Evolutionary conservation across 306 rosid genomes (phyloP).

Genomic region (Sophora flavescens): DNA sequence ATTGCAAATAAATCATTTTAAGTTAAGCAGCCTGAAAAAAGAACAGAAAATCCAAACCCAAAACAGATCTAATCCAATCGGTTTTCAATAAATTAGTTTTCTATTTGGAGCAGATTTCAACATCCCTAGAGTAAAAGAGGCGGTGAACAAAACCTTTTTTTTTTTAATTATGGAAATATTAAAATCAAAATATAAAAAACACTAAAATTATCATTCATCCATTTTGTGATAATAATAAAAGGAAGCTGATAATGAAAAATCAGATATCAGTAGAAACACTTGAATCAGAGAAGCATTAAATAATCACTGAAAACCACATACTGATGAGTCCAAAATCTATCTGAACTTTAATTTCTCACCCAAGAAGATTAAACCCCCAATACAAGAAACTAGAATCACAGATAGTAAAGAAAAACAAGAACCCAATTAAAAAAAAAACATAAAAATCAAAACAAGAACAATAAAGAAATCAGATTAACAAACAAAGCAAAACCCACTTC

Average conservation of each 20-base stretch:
- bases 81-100: too few relatives aligned
- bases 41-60: too few relatives aligned
- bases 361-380: conserved; percentile 24
- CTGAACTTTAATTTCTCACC: conserved; percentile 21
- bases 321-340: neutral
- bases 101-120: too few relatives aligned
- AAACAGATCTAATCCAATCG: too few relatives aligned
- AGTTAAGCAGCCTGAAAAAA: neutral
- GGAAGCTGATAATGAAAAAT: neutral
- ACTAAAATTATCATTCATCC: neutral
- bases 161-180: neutral
- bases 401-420: neutral
- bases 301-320: neutral
- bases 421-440: neutral
- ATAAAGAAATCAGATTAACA: conserved; percentile 5
- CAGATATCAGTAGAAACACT: conserved; percentile 1
- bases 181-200: neutral
- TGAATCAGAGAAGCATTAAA: conserved; percentile 2
- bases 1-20: neutral
- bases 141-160: neutral
- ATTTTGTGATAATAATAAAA: neutral
- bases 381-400: neutral
- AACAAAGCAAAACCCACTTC: conserved; percentile 13
- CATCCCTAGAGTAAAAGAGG: too few relatives aligned
- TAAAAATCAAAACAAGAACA: neutral